phyloP scores from a whole-genome alignment of 2,329 filamentous ascomycete species.

The Apiospora marii region DNA sequence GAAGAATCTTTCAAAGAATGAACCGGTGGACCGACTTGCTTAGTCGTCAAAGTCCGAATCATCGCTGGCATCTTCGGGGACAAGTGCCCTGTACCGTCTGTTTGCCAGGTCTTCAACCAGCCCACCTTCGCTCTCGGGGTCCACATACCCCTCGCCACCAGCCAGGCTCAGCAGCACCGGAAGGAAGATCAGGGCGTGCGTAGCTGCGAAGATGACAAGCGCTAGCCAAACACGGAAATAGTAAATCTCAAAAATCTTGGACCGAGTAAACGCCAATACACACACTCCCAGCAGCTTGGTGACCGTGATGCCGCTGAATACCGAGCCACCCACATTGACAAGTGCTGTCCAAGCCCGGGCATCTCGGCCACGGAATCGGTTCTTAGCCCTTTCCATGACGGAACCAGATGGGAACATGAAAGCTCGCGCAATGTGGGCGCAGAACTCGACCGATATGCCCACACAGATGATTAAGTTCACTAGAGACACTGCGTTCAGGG shows the following conservation, averaged over 20 bases:
- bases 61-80: constrained; percentile 78
- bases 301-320: constrained; percentile 95
- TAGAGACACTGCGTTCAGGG: constrained; percentile 91
- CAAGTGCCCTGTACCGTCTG: constrained; percentile 77
- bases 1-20: too few species aligned
- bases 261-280: constrained; percentile 91
- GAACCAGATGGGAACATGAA: constrained; percentile 91
- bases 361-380: constrained; percentile 81
- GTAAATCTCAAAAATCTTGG: constrained; percentile 99
- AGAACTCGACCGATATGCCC: constrained; percentile 96
- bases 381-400: constrained; percentile 82
- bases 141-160: constrained; percentile 87
- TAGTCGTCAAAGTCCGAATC: constrained; percentile 73
- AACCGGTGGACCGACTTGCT: background rate
- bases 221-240: constrained; percentile 98
- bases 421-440: constrained; percentile 92
- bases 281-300: constrained; percentile 93
- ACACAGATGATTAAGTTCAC: constrained; percentile 98
- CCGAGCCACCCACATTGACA: constrained; percentile 92
- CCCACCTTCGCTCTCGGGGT: constrained; percentile 86
- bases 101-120: constrained; percentile 88
- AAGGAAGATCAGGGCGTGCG: constrained; percentile 89
- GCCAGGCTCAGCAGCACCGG: constrained; percentile 87
- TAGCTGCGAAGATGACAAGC: constrained; percentile 86
- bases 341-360: constrained; percentile 91